Evolutionary conservation across 1,284 basidiomycete species (phyloP).

Genomic region (Chondrostereum purpureum): DNA sequence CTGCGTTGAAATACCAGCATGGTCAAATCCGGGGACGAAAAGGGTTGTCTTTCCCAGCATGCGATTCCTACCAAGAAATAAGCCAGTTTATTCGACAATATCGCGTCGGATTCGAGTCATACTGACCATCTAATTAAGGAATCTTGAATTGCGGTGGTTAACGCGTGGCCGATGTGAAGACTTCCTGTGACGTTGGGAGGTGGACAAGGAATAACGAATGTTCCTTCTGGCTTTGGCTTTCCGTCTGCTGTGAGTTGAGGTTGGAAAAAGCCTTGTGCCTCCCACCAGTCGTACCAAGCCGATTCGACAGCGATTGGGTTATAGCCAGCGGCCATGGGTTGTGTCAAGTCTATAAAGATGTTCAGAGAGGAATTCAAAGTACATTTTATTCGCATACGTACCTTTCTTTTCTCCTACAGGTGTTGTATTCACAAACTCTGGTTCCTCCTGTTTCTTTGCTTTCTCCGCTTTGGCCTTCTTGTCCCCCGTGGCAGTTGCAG

Average conservation of each 20-base stretch:
- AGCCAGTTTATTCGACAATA: too few species aligned
- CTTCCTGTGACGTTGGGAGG: slow-evolving; percentile 99
- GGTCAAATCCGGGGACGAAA: slow-evolving; percentile 95
- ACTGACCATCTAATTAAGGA: slow-evolving; percentile 78
- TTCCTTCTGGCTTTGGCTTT: slow-evolving; percentile 51
- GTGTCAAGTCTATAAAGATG: slow-evolving; percentile 72
- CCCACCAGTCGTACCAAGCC: slow-evolving; percentile 99
- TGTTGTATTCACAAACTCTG: slow-evolving; percentile 78
- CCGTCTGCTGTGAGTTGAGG: slow-evolving; percentile 65
- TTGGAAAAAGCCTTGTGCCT: slow-evolving; percentile 83
- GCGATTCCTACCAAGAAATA: slow-evolving; percentile 63
- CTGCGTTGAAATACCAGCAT: slow-evolving; percentile 98
- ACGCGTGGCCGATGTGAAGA: slow-evolving; percentile 93
- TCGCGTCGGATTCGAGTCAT: too few species aligned
- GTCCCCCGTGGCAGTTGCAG: slow-evolving; percentile 34
- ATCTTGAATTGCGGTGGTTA: slow-evolving; percentile 94
- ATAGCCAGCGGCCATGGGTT: slow-evolving; percentile 87
- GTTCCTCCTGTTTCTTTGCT: slow-evolving; percentile 65
- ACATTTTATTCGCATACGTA: too few species aligned
- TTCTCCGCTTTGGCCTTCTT: slow-evolving; percentile 77
- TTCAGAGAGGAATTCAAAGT: slow-evolving; percentile 2
- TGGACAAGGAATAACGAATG: slow-evolving; percentile 87
- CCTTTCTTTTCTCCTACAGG: slow-evolving; percentile 90
- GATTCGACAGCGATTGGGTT: slow-evolving; percentile 94
- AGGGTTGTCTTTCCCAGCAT: slow-evolving; percentile 94